phyloP scores from a whole-genome alignment of 371 early-diverging fungal genomes.

The Spiromyces aspiralis region DNA sequence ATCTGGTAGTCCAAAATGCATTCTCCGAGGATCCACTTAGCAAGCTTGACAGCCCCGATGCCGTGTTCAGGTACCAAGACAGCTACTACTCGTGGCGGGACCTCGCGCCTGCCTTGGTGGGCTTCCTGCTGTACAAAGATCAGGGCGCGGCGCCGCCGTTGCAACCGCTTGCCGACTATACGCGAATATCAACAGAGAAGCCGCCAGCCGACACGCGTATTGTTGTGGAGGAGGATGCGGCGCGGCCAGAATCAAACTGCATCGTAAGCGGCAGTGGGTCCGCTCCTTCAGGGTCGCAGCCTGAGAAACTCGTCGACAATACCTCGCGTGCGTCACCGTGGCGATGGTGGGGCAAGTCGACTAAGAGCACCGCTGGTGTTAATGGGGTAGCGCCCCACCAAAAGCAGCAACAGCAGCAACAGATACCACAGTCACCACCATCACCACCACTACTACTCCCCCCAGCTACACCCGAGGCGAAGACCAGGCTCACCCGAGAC shows the following conservation, averaged over 20 bases:
- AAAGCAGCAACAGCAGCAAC: not conserved
- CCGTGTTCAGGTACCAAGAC: not conserved
- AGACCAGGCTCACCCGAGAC: too few species aligned
- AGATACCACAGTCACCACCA: not conserved
- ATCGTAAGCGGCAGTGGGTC: too few species aligned
- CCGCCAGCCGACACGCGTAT: not conserved
- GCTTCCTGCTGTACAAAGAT: not conserved
- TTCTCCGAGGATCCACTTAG: not conserved
- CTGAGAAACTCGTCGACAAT: not conserved
- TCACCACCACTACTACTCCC: too few species aligned
- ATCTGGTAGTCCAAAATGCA: not conserved
- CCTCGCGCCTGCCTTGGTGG: not conserved
- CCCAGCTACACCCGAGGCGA: too few species aligned
- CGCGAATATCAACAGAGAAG: not conserved
- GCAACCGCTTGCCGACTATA: not conserved
- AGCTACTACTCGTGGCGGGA: not conserved
- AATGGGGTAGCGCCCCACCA: not conserved
- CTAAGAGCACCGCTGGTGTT: not conserved
- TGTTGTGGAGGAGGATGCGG: not conserved
- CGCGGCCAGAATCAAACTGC: too few species aligned
- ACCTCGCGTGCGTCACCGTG: not conserved
- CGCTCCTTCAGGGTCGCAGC: too few species aligned
- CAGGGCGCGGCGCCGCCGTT: not conserved
- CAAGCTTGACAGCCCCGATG: not conserved
- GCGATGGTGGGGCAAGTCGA: not conserved